Percentiles rank a stretch among this genome's conserved stretches.
Evolutionary conservation across 371 early-diverging fungal genomes (phyloP).

Genomic region (Actinomortierella ambigua): DNA sequence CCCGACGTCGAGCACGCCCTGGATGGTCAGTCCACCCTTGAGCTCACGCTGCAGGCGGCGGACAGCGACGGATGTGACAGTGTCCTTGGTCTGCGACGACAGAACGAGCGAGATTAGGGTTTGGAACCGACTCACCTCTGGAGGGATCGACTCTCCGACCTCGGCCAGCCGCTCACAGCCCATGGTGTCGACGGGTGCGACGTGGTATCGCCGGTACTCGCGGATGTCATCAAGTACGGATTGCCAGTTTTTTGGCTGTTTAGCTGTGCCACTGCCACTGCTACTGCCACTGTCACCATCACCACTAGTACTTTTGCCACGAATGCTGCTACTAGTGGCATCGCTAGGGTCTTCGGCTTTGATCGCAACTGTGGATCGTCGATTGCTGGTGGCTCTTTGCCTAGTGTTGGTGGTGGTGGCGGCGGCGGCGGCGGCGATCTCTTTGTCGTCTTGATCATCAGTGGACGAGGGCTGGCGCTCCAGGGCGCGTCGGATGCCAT

Average conservation of each 20-base stretch:
- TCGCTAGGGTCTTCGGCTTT: not conserved
- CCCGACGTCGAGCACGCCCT: conserved; percentile 60
- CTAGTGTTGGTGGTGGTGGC: not conserved
- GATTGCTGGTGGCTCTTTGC: not conserved
- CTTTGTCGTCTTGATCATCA: no score
- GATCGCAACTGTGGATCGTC: not conserved
- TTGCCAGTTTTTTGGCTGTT: conserved; percentile 70
- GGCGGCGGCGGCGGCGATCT: not conserved
- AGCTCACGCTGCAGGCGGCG: conserved; percentile 63
- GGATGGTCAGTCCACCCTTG: conserved; percentile 68
- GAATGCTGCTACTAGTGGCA: not conserved
- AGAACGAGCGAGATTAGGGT: conserved; percentile 92
- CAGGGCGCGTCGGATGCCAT: conserved; percentile 27
- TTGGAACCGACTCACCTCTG: conserved; percentile 80
- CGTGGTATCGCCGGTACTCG: conserved; percentile 59
- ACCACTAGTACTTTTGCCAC: conserved; percentile 36
- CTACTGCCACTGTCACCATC: no score
- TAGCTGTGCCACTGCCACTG: no score
- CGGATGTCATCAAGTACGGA: conserved; percentile 65
- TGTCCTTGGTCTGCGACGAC: conserved; percentile 97
- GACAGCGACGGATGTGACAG: conserved; percentile 84
- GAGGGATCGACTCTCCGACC: conserved; percentile 46
- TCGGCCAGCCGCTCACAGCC: conserved; percentile 89
- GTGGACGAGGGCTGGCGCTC: no score
- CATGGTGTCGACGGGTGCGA: conserved; percentile 96